These are phyloP conservation scores for Candida corydali DNA, from an alignment of 805 yeast species.

Conservation along the genomic window DNA sequence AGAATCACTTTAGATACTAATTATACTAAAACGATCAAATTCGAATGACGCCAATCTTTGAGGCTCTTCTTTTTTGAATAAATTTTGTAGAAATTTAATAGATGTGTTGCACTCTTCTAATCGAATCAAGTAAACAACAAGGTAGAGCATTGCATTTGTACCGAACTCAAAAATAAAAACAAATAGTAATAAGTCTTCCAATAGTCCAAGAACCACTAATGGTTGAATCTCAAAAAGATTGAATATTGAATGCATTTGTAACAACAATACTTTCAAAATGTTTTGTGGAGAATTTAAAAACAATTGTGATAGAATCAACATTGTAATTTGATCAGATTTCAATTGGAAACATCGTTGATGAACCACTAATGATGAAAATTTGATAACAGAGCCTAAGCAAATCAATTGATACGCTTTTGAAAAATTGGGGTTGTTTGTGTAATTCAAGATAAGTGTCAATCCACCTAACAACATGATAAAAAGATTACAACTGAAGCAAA, in stretches of 20 bases:
- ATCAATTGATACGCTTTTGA: conserved; percentile 3
- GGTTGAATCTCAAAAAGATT: conserved; percentile 5
- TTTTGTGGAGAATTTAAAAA: conserved; percentile 5
- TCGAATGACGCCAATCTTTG: conserved; percentile 19
- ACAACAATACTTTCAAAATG: neutral
- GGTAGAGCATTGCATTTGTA: conserved; percentile 3
- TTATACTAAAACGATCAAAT: conserved; percentile 19
- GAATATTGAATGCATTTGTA: conserved; percentile 6
- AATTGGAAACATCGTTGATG: neutral
- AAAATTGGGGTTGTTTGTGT: neutral
- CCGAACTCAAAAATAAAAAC: conserved; percentile 8
- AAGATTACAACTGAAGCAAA: conserved; percentile 7
- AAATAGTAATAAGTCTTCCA: conserved; percentile 5
- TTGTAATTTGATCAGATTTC: conserved; percentile 4
- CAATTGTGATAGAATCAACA: conserved; percentile 6
- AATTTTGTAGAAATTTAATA: neutral
- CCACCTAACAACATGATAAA: conserved; percentile 1
- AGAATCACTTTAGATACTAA: conserved; percentile 33
- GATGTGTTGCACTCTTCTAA: conserved; percentile 4
- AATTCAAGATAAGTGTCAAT: conserved; percentile 3
- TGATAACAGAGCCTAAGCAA: neutral
- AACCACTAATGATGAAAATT: neutral
- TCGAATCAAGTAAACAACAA: conserved; percentile 6
- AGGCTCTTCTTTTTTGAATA: neutral
- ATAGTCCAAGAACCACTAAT: too few relatives aligned